Evolutionary conservation across 768 basidiomycete genomes (phyloP).

Genomic region (Podaxis sp.): DNA sequence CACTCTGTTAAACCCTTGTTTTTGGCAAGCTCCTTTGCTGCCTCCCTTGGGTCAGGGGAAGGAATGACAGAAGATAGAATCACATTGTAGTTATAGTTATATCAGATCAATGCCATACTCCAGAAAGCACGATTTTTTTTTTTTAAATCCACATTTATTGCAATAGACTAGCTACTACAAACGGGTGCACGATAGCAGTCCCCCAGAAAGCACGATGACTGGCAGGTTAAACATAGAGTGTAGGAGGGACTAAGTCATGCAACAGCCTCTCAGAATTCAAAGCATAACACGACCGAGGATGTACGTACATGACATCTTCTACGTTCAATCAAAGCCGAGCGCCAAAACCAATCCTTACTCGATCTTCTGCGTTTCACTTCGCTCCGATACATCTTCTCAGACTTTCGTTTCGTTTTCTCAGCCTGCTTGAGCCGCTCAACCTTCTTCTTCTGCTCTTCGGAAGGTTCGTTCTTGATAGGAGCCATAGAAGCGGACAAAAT

Average conservation of each 20-base stretch:
- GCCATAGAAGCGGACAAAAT: slow-evolving; percentile 47
- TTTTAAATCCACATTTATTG: too few relatives aligned
- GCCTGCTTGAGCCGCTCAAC: slow-evolving; percentile 45
- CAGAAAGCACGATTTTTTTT: too few relatives aligned
- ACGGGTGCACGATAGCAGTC: too few relatives aligned
- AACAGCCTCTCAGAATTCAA: neutral
- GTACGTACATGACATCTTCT: neutral
- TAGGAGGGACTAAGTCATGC: neutral
- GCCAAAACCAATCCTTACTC: slow-evolving; percentile 9
- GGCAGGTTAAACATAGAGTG: neutral
- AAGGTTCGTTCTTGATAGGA: slow-evolving; percentile 51
- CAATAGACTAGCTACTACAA: too few relatives aligned
- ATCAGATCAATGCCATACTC: too few relatives aligned
- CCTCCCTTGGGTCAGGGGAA: too few relatives aligned
- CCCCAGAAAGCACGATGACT: neutral
- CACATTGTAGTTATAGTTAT: too few relatives aligned
- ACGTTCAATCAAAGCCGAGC: neutral
- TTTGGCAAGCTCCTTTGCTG: too few relatives aligned
- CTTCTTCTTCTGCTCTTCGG: slow-evolving; percentile 54
- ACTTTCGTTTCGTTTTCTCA: slow-evolving; percentile 46
- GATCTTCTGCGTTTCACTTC: slow-evolving; percentile 42
- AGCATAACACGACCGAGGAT: neutral
- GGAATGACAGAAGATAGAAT: too few relatives aligned
- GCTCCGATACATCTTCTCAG: slow-evolving; percentile 55
- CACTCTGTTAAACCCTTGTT: too few relatives aligned